Base-by-base conservation (phyloP, 2,329 filamentous ascomycete species). In the Fusarium longipes region DNA sequence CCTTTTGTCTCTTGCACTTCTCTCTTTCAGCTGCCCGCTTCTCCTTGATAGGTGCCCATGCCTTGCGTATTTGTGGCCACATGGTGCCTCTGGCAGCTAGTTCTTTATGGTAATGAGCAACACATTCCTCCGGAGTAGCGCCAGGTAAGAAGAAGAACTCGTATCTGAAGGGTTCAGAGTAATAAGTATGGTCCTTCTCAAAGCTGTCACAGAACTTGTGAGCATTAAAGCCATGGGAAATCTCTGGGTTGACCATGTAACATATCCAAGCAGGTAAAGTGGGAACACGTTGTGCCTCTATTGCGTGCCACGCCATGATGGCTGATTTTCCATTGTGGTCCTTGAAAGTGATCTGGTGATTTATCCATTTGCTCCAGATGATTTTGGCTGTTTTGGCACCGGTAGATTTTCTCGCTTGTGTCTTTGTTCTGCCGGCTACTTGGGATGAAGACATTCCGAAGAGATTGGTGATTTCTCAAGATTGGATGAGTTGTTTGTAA, bases 191-290 rank as follows among this genome's bases (percentile, higher is more conserved):
- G 24, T 12, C 8, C 17, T 18, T 4, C 11, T 43, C 22, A 27
- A 43, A 43, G 0, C 10, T 27, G 3, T 3, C 1, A 3, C 18
- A 9, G 24, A 43, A 43, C 0, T 27, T 43, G 1, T 4, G 0
- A 8, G 24, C 17, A 6, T 43, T 17, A 4, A 43, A 43, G 11
- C 27, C 17, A 1, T 9, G 40, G 3, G 17, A 17, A 8, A 5
- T 27, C 8, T 43, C 24, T 0, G 40, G 5, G 3, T 43, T 43
- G 40, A 43, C 40, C 40, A 43, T 43, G 24, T 43, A 43, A 2
- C 25, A 14, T 8, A 43, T 24, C 40, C 40, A 43, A 3, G n/a
- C 40, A 3, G 24, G 25, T 7, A 43, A 11, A 3, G 40, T 43
- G 2, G 40, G 40, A 2, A 43, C 8, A 27, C 17, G 24, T 12